phyloP scores from a whole-genome alignment of 179 eudicot genomes.

The Beta lomatogona region DNA sequence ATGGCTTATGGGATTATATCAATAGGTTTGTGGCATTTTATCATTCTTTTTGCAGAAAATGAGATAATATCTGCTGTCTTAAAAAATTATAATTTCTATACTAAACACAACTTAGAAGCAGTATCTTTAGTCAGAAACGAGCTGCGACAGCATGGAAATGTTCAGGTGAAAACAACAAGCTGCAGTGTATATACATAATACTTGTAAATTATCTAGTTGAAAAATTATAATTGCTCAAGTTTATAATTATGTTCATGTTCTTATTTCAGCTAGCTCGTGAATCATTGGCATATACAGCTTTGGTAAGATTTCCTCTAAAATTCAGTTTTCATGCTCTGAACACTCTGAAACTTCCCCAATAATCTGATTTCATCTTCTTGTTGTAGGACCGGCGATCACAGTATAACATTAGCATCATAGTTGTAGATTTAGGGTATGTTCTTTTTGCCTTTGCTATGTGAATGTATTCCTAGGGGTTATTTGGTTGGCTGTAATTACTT shows the following conservation, averaged over 20 bases:
- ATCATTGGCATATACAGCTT: conserved; percentile 72
- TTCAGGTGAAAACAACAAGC: conserved; percentile 59
- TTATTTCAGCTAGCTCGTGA: conserved; percentile 76
- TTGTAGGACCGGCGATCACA: conserved; percentile 83
- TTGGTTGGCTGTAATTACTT: too few species aligned
- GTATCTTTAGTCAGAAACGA: conserved; percentile 77
- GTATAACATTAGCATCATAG: conserved; percentile 82
- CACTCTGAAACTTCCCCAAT: not conserved
- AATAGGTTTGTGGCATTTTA: conserved; percentile 52
- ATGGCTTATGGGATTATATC: conserved; percentile 97
- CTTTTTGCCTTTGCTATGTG: not conserved
- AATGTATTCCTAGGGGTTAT: too few species aligned
- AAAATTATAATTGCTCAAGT: not conserved
- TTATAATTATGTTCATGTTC: conserved; percentile 14
- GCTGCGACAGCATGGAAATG: conserved; percentile 84
- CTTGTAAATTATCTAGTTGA: not conserved
- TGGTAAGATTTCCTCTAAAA: conserved; percentile 50
- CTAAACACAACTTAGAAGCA: conserved; percentile 70
- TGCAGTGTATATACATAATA: not conserved
- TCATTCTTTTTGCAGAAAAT: not conserved
- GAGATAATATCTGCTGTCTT: not conserved
- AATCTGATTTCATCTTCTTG: conserved; percentile 18
- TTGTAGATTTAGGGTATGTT: conserved; percentile 90
- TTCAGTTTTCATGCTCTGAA: not conserved
- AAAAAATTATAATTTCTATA: not conserved